These are phyloP conservation scores for Phytophthora idaei DNA, from an alignment of 352 stramenopile genomes.

Conservation along the genomic window DNA sequence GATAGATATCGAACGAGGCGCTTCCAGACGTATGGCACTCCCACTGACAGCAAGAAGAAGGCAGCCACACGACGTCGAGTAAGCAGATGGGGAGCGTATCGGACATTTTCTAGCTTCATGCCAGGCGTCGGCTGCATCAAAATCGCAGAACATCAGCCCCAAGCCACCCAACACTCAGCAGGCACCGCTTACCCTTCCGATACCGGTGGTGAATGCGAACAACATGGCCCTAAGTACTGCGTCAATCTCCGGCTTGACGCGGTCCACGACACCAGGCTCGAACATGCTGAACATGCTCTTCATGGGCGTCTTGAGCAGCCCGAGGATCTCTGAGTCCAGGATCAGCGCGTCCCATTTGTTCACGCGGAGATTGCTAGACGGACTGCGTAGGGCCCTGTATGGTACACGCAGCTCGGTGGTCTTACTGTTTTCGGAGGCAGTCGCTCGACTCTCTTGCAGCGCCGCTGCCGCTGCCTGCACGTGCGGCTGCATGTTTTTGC, in stretches of 20 bases:
- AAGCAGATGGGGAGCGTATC: constrained; percentile 55
- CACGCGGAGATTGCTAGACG: constrained; percentile 60
- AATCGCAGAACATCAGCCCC: constrained; percentile 6
- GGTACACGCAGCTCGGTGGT: constrained; percentile 27
- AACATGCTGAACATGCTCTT: constrained; percentile 86
- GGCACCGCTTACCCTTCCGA: constrained; percentile 50
- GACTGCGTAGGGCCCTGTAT: constrained; percentile 52
- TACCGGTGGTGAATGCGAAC: constrained; percentile 69
- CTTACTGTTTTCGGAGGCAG: not conserved
- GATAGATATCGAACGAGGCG: constrained; percentile 67
- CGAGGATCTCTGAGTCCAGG: constrained; percentile 81
- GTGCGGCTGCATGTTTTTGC: constrained; percentile 34
- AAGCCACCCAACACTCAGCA: not conserved
- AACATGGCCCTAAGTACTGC: constrained; percentile 55
- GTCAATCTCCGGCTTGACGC: constrained; percentile 79
- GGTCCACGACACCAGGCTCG: constrained; percentile 64
- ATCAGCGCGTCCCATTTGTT: constrained; percentile 88
- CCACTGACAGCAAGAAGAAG: constrained; percentile 79
- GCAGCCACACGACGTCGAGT: constrained; percentile 51
- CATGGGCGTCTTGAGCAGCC: constrained; percentile 73
- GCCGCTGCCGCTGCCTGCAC: constrained; percentile 42
- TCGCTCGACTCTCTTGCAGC: constrained; percentile 35
- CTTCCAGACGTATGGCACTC: constrained; percentile 80
- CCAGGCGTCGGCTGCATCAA: constrained; percentile 68
- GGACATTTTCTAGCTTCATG: constrained; percentile 86